A percentile compares a stretch with the other conserved stretches of the same genome.
These are phyloP conservation scores for Stephania japonica DNA, from an alignment of 164 flowering plant species.

Conservation along the genomic window DNA sequence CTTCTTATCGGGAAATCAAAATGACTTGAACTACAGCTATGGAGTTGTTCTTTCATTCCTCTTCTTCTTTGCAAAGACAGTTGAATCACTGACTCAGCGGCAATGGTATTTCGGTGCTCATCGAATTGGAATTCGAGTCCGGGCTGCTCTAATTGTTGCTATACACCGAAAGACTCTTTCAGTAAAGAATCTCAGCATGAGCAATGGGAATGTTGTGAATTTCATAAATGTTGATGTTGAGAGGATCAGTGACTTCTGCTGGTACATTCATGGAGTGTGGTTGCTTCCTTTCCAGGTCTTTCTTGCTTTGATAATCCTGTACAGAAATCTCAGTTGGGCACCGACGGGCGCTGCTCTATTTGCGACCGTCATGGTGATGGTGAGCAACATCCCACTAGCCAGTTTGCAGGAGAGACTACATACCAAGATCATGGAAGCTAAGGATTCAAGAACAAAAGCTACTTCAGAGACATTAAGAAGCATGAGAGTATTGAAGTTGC, in stretches of 20 bases:
- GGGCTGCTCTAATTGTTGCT: conserved; percentile 53
- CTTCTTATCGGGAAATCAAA: conserved; percentile 37
- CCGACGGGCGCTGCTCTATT: conserved; percentile 61
- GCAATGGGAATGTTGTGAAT: conserved; percentile 52
- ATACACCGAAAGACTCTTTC: conserved; percentile 53
- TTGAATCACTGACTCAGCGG: conserved; percentile 75
- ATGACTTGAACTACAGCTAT: conserved; percentile 32
- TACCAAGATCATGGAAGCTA: conserved; percentile 75
- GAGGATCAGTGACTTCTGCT: conserved; percentile 68
- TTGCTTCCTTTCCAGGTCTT: conserved; percentile 69
- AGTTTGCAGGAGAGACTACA: conserved; percentile 54
- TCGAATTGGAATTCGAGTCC: conserved; percentile 52
- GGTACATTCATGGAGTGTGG: conserved; percentile 73
- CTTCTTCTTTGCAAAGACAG: conserved; percentile 60
- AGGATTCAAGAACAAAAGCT: conserved; percentile 68
- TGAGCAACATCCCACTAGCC: conserved; percentile 72
- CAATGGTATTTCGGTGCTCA: conserved; percentile 88
- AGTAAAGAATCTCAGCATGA: conserved; percentile 37
- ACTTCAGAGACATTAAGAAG: conserved; percentile 70
- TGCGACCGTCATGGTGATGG: conserved; percentile 56
- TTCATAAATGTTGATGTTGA: conserved; percentile 72
- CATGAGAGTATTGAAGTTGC: conserved; percentile 76
- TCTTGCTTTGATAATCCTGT: conserved; percentile 58
- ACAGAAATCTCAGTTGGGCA: conserved; percentile 56
- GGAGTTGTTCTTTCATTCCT: conserved; percentile 58